Conservation (phyloP, 768 basidiomycete species). For the Artomyces pyxidatus region DNA sequence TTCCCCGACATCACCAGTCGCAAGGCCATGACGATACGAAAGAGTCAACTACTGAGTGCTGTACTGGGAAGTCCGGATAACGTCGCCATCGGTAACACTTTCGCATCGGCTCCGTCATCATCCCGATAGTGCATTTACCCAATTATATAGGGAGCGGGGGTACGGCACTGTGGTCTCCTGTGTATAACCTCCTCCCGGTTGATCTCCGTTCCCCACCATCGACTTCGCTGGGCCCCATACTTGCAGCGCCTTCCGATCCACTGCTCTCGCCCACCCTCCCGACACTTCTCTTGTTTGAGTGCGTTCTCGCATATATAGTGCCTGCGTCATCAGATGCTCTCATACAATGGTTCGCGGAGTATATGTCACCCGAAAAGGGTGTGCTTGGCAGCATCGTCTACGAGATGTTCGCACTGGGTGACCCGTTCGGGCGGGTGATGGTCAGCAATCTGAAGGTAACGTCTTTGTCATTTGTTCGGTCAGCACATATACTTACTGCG, state of each 20-base stretch:
- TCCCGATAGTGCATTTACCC: not conserved
- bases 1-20: slow-evolving; percentile 78
- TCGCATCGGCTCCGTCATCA: not conserved
- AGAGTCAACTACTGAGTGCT: slow-evolving; percentile 47
- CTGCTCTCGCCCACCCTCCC: slow-evolving; percentile 58
- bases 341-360: slow-evolving; percentile 65
- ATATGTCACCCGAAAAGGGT: slow-evolving; percentile 28
- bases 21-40: slow-evolving; percentile 77
- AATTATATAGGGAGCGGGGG: slow-evolving; percentile 48
- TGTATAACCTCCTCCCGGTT: slow-evolving; percentile 65
- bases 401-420: slow-evolving; percentile 88
- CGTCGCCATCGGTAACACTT: slow-evolving; percentile 35
- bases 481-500: not conserved
- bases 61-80: slow-evolving; percentile 40
- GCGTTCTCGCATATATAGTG: slow-evolving; percentile 84
- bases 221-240: slow-evolving; percentile 35
- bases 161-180: slow-evolving; percentile 41
- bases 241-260: slow-evolving; percentile 21
- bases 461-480: not conserved
- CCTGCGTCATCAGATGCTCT: slow-evolving; percentile 50
- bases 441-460: slow-evolving; percentile 72
- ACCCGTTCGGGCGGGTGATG: slow-evolving; percentile 93
- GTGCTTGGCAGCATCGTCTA: slow-evolving; percentile 63
- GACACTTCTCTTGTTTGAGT: slow-evolving; percentile 87
- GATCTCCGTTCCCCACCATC: slow-evolving; percentile 64